phyloP scores from a whole-genome alignment of 129 eudicot species.

The Chrysanthemum makinoi region DNA sequence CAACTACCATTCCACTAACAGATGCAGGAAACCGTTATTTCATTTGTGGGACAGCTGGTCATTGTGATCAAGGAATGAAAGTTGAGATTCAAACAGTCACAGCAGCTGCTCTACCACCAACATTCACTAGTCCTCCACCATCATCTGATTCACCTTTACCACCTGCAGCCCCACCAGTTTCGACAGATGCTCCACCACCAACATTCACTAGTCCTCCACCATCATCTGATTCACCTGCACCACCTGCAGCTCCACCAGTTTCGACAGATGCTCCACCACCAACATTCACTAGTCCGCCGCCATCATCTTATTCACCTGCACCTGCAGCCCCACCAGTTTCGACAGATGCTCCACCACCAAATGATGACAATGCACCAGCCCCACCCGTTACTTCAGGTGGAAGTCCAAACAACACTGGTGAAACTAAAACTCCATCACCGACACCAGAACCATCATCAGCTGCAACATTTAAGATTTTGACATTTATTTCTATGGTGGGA shows the following conservation, averaged over 20 bases:
- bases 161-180: slow-evolving; percentile 12
- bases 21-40: slow-evolving; percentile 54
- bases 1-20: slow-evolving; percentile 40
- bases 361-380: slow-evolving; percentile 15
- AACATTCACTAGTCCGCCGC: too few species aligned
- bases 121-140: slow-evolving; percentile 18
- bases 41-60: slow-evolving; percentile 26
- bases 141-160: slow-evolving; percentile 15
- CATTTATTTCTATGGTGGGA: slow-evolving; percentile 30
- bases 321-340: slow-evolving; percentile 18
- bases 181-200: slow-evolving; percentile 31
- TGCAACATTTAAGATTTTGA: slow-evolving; percentile 24
- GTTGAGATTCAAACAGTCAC: slow-evolving; percentile 45
- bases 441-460: slow-evolving; percentile 48
- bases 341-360: slow-evolving; percentile 22
- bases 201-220: too few species aligned
- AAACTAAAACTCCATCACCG: slow-evolving; percentile 31
- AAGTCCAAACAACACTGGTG: slow-evolving; percentile 9
- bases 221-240: slow-evolving; percentile 14
- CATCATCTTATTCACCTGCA: slow-evolving; percentile 17
- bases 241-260: slow-evolving; percentile 16
- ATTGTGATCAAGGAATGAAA: slow-evolving; percentile 80
- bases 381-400: slow-evolving; percentile 29
- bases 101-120: slow-evolving; percentile 35
- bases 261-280: slow-evolving; percentile 31